A percentile compares a stretch with the other conserved stretches of the same genome.
Conservation (phyloP, 371 early-diverging fungal species). For the Rhizomucor pusillus region DNA sequence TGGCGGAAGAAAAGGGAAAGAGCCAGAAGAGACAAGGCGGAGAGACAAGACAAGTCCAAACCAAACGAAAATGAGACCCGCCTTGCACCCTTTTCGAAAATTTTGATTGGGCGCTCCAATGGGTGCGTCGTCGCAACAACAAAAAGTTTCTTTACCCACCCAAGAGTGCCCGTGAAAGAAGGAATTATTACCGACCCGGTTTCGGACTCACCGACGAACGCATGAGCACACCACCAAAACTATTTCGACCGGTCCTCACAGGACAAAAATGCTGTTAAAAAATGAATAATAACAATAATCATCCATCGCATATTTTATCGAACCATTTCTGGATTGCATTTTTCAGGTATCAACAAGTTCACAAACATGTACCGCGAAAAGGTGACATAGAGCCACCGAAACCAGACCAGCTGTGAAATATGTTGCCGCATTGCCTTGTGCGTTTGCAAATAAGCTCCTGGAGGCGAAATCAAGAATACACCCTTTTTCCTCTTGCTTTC, state of each 20-base stretch:
- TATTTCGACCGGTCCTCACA: too few relatives aligned
- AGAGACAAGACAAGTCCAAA: neutral
- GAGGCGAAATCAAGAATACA: constrained; percentile 55
- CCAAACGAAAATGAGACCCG: too few relatives aligned
- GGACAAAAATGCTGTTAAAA: too few relatives aligned
- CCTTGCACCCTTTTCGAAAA: too few relatives aligned
- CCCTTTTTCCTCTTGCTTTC: neutral
- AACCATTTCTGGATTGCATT: constrained; percentile 1
- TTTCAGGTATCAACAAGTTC: constrained; percentile 52
- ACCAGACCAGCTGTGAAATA: constrained; percentile 92
- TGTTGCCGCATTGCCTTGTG: constrained; percentile 87
- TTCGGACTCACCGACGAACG: too few relatives aligned
- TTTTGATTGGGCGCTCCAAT: too few relatives aligned
- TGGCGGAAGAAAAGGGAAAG: neutral
- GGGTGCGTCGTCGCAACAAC: too few relatives aligned
- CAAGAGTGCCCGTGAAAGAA: too few relatives aligned
- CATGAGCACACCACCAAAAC: too few relatives aligned
- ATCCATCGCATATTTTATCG: neutral
- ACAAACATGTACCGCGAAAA: constrained; percentile 95
- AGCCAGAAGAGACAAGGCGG: constrained; percentile 1
- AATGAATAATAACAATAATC: too few relatives aligned
- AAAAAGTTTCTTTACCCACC: too few relatives aligned
- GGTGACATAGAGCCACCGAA: constrained; percentile 87
- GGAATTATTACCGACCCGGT: too few relatives aligned
- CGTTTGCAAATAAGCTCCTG: constrained; percentile 42